Conservation (phyloP, 2,329 filamentous ascomycete species). For the Kalmusia sp. region DNA sequence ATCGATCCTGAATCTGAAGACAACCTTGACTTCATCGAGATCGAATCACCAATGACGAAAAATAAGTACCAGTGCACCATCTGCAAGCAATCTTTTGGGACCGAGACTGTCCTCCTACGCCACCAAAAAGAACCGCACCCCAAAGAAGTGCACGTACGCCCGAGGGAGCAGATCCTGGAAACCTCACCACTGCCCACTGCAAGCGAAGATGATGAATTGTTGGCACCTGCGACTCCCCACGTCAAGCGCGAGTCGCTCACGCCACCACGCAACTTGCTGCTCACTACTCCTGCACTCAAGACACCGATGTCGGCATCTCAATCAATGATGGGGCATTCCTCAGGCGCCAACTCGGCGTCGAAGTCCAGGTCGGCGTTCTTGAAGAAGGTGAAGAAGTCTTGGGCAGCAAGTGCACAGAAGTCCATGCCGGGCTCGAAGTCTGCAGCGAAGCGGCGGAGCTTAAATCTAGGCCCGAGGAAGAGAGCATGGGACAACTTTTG, state of each 20-base stretch:
- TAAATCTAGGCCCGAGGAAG: conserved; percentile 13
- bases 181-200: conserved; percentile 7
- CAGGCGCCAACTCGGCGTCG: conserved; percentile 10
- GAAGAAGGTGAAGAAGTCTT: conserved; percentile 31
- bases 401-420: conserved; percentile 22
- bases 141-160: background rate
- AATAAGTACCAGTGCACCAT: conserved; percentile 1
- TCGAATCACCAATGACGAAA: conserved; percentile 4
- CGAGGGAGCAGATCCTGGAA: background rate
- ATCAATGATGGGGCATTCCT: conserved; percentile 1
- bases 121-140: conserved; percentile 8
- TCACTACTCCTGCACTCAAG: conserved; percentile 16
- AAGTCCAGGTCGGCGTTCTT: conserved; percentile 19
- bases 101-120: conserved; percentile 3
- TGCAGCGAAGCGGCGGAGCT: conserved; percentile 14
- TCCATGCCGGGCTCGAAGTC: conserved; percentile 13
- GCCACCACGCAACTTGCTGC: conserved; percentile 18
- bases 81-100: conserved; percentile 17
- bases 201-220: conserved; percentile 9
- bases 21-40: conserved; percentile 10
- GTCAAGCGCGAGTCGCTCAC: conserved; percentile 34
- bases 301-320: conserved; percentile 21
- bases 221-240: background rate
- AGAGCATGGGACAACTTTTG: conserved; percentile 15
- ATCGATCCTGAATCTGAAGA: conserved; percentile 13